These are phyloP conservation scores for Xylariaceae sp. DNA, from an alignment of 2,329 filamentous ascomycete species.

Conservation along the genomic window DNA sequence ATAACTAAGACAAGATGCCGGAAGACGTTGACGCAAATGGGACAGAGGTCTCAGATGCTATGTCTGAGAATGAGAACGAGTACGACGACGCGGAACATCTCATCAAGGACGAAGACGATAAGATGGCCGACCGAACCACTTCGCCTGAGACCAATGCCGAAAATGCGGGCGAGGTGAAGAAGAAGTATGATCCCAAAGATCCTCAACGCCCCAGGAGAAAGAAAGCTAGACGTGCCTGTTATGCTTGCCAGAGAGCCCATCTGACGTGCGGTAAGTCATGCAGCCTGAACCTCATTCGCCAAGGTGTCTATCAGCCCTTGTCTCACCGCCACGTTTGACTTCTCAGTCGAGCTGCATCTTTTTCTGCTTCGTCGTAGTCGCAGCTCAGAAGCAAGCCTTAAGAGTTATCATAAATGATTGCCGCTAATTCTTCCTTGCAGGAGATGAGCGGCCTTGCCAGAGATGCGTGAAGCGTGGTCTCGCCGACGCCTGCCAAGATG, in stretches of 20 bases:
- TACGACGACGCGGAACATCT: constrained; percentile 50
- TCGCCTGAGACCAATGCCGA: constrained; percentile 48
- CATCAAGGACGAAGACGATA: constrained; percentile 53
- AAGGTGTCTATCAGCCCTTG: constrained; percentile 26
- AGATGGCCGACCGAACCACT: constrained; percentile 52
- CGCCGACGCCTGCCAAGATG: constrained; percentile 90
- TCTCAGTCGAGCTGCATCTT: constrained; percentile 14
- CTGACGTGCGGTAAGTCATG: constrained; percentile 87
- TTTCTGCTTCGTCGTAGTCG: not conserved
- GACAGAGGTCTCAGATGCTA: constrained; percentile 59
- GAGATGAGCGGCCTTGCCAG: constrained; percentile 91
- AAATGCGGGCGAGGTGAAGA: constrained; percentile 57
- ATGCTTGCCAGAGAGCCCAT: constrained; percentile 95
- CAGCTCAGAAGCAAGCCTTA: no score
- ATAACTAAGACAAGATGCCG: constrained; percentile 59
- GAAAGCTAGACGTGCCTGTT: constrained; percentile 94
- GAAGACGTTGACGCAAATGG: constrained; percentile 56
- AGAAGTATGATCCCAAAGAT: constrained; percentile 83
- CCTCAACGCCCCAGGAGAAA: constrained; percentile 87
- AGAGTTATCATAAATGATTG: not conserved
- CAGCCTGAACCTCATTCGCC: constrained; percentile 32
- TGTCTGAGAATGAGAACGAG: constrained; percentile 64
- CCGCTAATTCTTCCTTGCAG: constrained; percentile 50
- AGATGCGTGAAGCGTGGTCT: constrained; percentile 93
- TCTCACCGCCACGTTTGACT: constrained; percentile 23